phyloP scores from a whole-genome alignment of 805 yeast genomes.

The Metschnikowia cerradonensis region DNA sequence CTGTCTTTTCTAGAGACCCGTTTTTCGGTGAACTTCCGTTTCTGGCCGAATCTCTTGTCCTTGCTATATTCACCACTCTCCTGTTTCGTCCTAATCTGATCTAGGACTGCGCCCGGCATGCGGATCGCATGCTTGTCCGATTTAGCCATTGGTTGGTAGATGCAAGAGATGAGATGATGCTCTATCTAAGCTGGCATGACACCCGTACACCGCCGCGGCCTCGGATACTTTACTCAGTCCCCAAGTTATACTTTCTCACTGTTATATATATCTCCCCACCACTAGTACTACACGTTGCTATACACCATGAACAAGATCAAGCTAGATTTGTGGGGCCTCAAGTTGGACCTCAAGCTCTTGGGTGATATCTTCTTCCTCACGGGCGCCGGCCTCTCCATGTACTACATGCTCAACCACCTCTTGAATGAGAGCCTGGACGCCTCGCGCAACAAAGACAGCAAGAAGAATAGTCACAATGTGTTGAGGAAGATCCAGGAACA shows the following conservation, averaged over 20 bases:
- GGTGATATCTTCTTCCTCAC: slow-evolving; percentile 41
- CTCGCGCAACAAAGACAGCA: slow-evolving; percentile 46
- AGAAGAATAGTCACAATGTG: slow-evolving; percentile 54
- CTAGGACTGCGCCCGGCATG: slow-evolving; percentile 52
- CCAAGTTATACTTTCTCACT: neutral
- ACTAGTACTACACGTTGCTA: neutral
- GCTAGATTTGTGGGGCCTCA: slow-evolving; percentile 35
- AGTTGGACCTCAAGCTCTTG: slow-evolving; percentile 36
- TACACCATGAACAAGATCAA: slow-evolving; percentile 29
- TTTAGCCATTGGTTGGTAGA: slow-evolving; percentile 9
- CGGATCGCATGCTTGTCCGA: slow-evolving; percentile 43
- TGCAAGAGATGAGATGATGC: slow-evolving; percentile 6
- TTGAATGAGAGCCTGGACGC: slow-evolving; percentile 33
- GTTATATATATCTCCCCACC: neutral
- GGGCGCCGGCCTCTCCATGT: slow-evolving; percentile 67
- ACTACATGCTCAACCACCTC: slow-evolving; percentile 50
- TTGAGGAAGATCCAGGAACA: slow-evolving; percentile 35
- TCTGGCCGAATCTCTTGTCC: slow-evolving; percentile 23
- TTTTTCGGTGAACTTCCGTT: slow-evolving; percentile 22
- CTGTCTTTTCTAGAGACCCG: slow-evolving; percentile 29
- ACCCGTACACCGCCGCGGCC: slow-evolving; percentile 3
- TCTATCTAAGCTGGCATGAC: neutral
- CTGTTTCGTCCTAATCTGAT: slow-evolving; percentile 43
- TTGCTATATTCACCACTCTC: slow-evolving; percentile 43
- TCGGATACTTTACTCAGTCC: no score